These are phyloP conservation scores for Piper longum DNA, from an alignment of 164 flowering plant genomes.

Conservation along the genomic window DNA sequence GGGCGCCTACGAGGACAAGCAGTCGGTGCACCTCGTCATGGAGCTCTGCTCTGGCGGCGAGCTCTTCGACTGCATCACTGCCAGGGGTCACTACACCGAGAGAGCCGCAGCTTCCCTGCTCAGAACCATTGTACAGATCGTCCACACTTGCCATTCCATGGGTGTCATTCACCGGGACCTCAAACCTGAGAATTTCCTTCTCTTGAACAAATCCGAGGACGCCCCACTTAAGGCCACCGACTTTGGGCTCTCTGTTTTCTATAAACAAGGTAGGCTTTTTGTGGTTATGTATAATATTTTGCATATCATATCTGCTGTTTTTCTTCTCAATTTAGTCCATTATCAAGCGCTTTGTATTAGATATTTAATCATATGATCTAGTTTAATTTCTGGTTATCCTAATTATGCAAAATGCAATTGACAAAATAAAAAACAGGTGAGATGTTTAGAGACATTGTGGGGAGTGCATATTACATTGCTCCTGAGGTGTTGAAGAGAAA, in stretches of 20 bases:
- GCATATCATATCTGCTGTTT: neutral
- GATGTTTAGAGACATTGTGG: constrained; percentile 49
- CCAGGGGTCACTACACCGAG: constrained; percentile 26
- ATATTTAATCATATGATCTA: no score
- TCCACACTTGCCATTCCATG: constrained; percentile 27
- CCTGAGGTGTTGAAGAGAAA: constrained; percentile 74
- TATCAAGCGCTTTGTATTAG: neutral
- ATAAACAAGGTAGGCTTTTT: constrained; percentile 16
- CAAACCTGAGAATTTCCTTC: constrained; percentile 31
- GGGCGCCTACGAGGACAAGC: constrained; percentile 26
- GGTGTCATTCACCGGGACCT: constrained; percentile 28
- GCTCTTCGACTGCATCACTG: constrained; percentile 25
- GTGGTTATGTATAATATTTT: neutral
- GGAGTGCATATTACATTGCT: constrained; percentile 58
- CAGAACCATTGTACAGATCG: constrained; percentile 11
- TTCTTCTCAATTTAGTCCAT: neutral
- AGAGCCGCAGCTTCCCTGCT: constrained; percentile 18
- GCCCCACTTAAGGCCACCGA: constrained; percentile 27
- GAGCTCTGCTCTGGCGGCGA: constrained; percentile 29
- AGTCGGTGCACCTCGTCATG: constrained; percentile 24
- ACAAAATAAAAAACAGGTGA: constrained; percentile 27
- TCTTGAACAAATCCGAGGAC: constrained; percentile 19
- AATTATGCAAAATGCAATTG: neutral
- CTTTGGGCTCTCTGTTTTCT: constrained; percentile 27
- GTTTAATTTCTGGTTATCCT: neutral